Evolutionary conservation across 495 filamentous ascomycete species (phyloP).

Genomic region (Massariosphaeria phaeospora): DNA sequence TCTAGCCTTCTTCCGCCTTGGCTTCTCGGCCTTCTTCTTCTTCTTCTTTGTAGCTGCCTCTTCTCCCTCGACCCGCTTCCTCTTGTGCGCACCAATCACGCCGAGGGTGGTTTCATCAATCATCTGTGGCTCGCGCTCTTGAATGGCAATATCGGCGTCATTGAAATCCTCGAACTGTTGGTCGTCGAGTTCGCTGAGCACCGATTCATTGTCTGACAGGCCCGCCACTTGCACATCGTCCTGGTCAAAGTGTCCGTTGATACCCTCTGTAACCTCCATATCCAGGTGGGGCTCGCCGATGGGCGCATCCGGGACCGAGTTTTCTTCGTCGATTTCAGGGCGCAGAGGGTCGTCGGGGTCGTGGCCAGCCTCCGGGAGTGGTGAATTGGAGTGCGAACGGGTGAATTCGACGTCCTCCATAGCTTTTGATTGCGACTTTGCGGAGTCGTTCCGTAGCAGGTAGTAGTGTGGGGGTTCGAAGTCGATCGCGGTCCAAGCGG

Average conservation of each 20-base stretch:
- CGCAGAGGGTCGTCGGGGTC: conserved; percentile 44
- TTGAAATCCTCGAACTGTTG: conserved; percentile 91
- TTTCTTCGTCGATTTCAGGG: conserved; percentile 45
- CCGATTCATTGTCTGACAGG: conserved; percentile 45
- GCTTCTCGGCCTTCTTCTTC: conserved; percentile 64
- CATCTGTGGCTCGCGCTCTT: conserved; percentile 68
- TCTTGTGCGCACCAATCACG: conserved; percentile 68
- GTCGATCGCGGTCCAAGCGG: not conserved
- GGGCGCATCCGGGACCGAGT: conserved; percentile 41
- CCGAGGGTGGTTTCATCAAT: conserved; percentile 82
- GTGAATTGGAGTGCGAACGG: conserved; percentile 14
- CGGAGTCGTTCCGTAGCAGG: not conserved
- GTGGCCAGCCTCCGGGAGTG: conserved; percentile 43
- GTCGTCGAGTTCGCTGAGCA: conserved; percentile 86
- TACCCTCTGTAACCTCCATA: conserved; percentile 37
- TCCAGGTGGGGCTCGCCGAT: conserved; percentile 41
- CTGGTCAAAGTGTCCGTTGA: conserved; percentile 60
- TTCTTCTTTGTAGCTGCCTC: conserved; percentile 56
- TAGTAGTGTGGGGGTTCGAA: not conserved
- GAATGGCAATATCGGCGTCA: conserved; percentile 65
- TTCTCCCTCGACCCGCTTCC: conserved; percentile 65
- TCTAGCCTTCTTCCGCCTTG: conserved; percentile 59
- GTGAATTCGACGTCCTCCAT: conserved; percentile 30
- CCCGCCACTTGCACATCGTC: conserved; percentile 55
- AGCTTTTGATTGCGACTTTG: not conserved